Evolutionary conservation across 306 rosid species (phyloP), one percentile per base, ranked within the genome.

Genomic region (Elaeagnus macrophylla): DNA sequence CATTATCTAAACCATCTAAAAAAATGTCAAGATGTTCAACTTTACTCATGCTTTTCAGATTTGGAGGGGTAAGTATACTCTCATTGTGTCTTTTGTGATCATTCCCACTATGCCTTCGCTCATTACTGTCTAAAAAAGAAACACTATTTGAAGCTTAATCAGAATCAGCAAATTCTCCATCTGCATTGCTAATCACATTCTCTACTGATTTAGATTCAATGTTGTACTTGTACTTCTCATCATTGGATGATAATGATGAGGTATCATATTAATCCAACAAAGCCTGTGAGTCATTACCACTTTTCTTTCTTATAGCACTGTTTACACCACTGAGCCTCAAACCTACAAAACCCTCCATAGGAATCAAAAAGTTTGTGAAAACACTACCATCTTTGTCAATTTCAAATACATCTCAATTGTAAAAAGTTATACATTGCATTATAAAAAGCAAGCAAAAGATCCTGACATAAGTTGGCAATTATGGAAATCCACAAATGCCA

Each of bases 71-170:
- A 62, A 73, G 73, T 48, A 59, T 59, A 52, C 73, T 70, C 52
- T 46, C 64, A 54, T 59, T 52, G 54, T 51, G 42, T 56, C 62
- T 62, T 62, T 47, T 57, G 13, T 54, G 52, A 41, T 60, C 69
- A 56, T 38, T 40, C 20, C 56, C 66, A 48, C 42, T 39, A 52
- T 73, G 53, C 36, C 20, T 42, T 19, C 62, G 73, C 53, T 67
- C 66, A 1, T 45, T 62, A 62, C 78, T 73, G 64, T 69, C 70
- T 40, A 50, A 62, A 39, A 62, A 67, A 51, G 69, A 61, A 46
- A 56, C 62, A 61, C 47, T 54, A 53, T 56, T 56, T 6, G 78
- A 73, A 62, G 66, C 66, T 61, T 73, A 73, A 61, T 73, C 78
- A 32, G 78, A 73, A 50, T 67, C 78, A 38, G 51, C 66, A 1